Evolutionary conservation across 2,329 filamentous ascomycete genomes (phyloP).

Genomic region (Fonsecaea multimorphosa): DNA sequence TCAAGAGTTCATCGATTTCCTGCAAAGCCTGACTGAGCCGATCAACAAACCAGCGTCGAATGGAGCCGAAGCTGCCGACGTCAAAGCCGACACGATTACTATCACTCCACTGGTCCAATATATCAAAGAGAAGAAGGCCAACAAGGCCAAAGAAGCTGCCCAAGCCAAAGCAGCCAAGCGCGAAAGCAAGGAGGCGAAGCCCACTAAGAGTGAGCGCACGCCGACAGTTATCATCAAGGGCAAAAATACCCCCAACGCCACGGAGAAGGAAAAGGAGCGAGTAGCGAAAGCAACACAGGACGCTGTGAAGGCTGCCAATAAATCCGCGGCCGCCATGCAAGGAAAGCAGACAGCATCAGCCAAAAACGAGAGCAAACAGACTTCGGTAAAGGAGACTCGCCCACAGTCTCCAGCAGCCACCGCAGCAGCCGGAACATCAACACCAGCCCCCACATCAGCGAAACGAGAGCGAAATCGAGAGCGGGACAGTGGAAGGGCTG

Average conservation of each 20-base stretch:
- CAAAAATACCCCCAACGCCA: constrained; percentile 17
- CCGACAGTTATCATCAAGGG: constrained; percentile 44
- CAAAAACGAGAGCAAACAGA: constrained; percentile 7
- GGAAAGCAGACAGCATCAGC: constrained; percentile 41
- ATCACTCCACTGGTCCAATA: constrained; percentile 90
- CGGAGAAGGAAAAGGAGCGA: constrained; percentile 21
- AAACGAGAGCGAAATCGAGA: constrained; percentile 62
- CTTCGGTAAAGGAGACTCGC: constrained; percentile 44
- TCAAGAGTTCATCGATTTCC: constrained; percentile 90
- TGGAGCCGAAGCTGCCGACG: constrained; percentile 57
- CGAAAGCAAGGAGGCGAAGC: constrained; percentile 68
- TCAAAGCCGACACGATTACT: constrained; percentile 68
- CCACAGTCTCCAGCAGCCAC: constrained; percentile 33
- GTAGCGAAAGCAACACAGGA: constrained; percentile 68
- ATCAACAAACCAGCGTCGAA: constrained; percentile 62
- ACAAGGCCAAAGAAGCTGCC: constrained; percentile 60
- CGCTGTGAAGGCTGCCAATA: constrained; percentile 64
- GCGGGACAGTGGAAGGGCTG: constrained; percentile 59
- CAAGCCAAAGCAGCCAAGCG: constrained; percentile 55
- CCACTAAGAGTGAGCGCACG: constrained; percentile 49
- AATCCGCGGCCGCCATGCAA: constrained; percentile 48
- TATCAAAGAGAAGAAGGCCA: constrained; percentile 89
- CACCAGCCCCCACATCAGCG: constrained; percentile 41
- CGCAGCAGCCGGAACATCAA: constrained; percentile 43
- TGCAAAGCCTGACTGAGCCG: constrained; percentile 82